Conservation (phyloP, 2,329 filamentous ascomycete genomes). For the Arthroderma uncinatum region DNA sequence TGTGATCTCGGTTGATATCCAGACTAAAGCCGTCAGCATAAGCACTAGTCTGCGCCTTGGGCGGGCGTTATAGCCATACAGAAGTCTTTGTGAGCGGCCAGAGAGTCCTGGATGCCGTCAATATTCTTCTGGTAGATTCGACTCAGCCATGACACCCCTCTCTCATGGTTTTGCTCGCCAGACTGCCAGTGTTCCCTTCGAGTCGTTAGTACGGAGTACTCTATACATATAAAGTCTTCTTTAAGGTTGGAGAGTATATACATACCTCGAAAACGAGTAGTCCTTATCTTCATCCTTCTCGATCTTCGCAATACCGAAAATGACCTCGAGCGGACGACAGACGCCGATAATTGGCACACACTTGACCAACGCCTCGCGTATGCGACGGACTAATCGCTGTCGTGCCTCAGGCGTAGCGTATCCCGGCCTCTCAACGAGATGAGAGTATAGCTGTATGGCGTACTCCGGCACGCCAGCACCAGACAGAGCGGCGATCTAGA, state of each 20-base stretch:
- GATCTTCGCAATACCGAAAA: slow-evolving; percentile 44
- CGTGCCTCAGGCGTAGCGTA: slow-evolving; percentile 23
- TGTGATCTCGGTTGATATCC: slow-evolving; percentile 61
- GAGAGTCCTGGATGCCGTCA: slow-evolving; percentile 4
- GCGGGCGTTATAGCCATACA: too few species aligned
- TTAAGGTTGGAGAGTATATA: too few species aligned
- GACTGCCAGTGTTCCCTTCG: slow-evolving; percentile 46
- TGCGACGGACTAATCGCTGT: slow-evolving; percentile 27
- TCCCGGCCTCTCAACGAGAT: slow-evolving; percentile 43
- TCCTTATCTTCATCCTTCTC: slow-evolving; percentile 49
- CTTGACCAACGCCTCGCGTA: slow-evolving; percentile 50
- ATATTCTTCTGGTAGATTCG: slow-evolving; percentile 46
- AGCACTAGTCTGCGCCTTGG: too few species aligned
- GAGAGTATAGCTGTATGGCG: slow-evolving; percentile 44
- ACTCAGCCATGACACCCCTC: slow-evolving; percentile 46
- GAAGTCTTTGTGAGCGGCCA: slow-evolving; percentile 9
- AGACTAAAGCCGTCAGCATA: slow-evolving; percentile 19
- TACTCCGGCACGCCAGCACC: slow-evolving; percentile 43
- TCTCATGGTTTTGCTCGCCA: slow-evolving; percentile 43
- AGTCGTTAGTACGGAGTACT: not conserved
- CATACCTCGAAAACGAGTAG: slow-evolving; percentile 35
- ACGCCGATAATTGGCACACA: slow-evolving; percentile 49
- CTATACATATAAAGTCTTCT: too few species aligned
- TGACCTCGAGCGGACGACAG: slow-evolving; percentile 51
- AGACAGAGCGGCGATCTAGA: slow-evolving; percentile 33